phyloP scores from a whole-genome alignment of 2,329 filamentous ascomycete species.

The Cercospora nicotianae region DNA sequence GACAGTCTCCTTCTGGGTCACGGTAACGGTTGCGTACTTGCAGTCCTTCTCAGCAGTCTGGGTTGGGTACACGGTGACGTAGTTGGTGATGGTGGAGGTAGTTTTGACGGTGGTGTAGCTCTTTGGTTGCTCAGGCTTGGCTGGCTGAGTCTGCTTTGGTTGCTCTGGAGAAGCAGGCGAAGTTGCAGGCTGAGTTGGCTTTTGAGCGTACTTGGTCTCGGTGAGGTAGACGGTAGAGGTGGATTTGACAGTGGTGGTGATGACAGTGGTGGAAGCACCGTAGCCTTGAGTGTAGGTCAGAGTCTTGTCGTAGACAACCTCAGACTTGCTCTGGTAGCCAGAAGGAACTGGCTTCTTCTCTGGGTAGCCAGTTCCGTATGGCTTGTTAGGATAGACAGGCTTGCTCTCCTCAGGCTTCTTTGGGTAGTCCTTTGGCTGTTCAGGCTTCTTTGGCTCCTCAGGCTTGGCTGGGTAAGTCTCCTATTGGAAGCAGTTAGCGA shows the following conservation, averaged over 20 bases:
- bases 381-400: not conserved
- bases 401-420: not conserved
- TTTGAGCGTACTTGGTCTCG: constrained; percentile 32
- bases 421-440: not conserved
- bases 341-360: constrained; percentile 23
- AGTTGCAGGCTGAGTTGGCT: constrained; percentile 19
- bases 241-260: constrained; percentile 39
- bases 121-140: constrained; percentile 18
- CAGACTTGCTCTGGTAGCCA: constrained; percentile 28
- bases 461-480: not conserved
- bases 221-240: constrained; percentile 39
- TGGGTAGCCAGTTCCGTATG: constrained; percentile 22
- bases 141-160: constrained; percentile 3
- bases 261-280: constrained; percentile 37
- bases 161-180: constrained; percentile 14
- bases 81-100: constrained; percentile 39
- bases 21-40: constrained; percentile 38
- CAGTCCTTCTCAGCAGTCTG: constrained; percentile 22
- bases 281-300: constrained; percentile 40
- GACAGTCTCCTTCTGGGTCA: constrained; percentile 39
- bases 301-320: constrained; percentile 35
- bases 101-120: constrained; percentile 31
- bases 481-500: too few species aligned
- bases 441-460: too few species aligned
- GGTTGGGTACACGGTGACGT: constrained; percentile 38